Evolutionary conservation across 495 filamentous ascomycete genomes (phyloP).

Genomic region (Lophiotrema nucula): DNA sequence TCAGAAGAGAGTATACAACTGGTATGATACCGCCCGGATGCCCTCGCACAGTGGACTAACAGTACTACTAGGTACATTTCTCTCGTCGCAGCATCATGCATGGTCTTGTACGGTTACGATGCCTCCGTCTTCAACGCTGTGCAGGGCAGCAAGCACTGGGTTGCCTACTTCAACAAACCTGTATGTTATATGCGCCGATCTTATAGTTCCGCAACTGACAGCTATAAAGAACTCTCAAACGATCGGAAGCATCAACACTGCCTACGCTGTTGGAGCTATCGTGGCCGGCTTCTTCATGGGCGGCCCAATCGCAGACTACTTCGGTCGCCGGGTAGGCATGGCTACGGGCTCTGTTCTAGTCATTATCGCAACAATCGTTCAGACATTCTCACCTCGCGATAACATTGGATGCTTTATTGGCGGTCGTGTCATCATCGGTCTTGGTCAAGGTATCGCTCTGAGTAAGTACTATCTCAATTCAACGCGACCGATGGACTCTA

Average conservation of each 20-base stretch:
- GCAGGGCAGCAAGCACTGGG: conserved; percentile 59
- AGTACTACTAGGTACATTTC: conserved; percentile 55
- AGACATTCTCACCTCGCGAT: conserved; percentile 55
- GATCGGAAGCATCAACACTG: conserved; percentile 60
- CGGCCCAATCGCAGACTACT: conserved; percentile 55
- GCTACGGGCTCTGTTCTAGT: conserved; percentile 56
- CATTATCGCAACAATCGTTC: conserved; percentile 62
- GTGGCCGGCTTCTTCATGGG: conserved; percentile 62
- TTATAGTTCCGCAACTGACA: background rate
- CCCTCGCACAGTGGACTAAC: background rate
- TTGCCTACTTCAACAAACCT: conserved; percentile 56
- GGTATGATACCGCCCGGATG: background rate
- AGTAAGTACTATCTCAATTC: too few species aligned
- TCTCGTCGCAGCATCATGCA: conserved; percentile 61
- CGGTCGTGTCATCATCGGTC: conserved; percentile 61
- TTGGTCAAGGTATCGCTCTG: conserved; percentile 64
- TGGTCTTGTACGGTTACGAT: conserved; percentile 68
- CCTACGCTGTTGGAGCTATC: conserved; percentile 64
- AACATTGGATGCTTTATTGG: conserved; percentile 60
- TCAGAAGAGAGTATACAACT: conserved; percentile 25
- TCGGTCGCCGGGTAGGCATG: conserved; percentile 61
- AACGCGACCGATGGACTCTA: too few species aligned
- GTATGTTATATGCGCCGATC: conserved; percentile 14
- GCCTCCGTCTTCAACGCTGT: conserved; percentile 65
- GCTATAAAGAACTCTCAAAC: conserved; percentile 40